Percentiles rank a stretch among this genome's conserved stretches.
Evolutionary conservation across 2,329 filamentous ascomycete species (phyloP).

Genomic region (Chlorencoelia australis): DNA sequence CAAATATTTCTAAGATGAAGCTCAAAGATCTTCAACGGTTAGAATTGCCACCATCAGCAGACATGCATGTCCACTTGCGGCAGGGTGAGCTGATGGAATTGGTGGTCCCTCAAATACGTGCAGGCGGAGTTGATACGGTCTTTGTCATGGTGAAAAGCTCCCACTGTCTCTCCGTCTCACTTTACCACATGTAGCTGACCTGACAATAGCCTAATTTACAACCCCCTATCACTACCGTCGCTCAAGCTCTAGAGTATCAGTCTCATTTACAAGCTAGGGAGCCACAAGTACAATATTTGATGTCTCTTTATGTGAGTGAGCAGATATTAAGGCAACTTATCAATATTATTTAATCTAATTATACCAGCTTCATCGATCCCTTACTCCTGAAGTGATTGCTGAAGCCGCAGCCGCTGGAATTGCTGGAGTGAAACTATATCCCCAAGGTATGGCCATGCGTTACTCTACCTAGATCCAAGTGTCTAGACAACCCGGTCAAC

Average conservation of each 20-base stretch:
- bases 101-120: conserved; percentile 42
- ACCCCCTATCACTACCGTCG: conserved; percentile 47
- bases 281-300: conserved; percentile 55
- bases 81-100: conserved; percentile 45
- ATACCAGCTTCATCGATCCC: conserved; percentile 6
- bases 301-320: conserved; percentile 47
- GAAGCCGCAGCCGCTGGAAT: conserved; percentile 16
- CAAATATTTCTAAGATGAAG: no score
- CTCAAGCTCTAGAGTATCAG: conserved; percentile 55
- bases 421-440: conserved; percentile 14
- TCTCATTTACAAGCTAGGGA: conserved; percentile 49
- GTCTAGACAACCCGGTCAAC: no score
- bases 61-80: conserved; percentile 34
- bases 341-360: conserved; percentile 2
- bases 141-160: conserved; percentile 25
- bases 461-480: no score
- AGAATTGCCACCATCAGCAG: conserved; percentile 52
- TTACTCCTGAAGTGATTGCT: conserved; percentile 14
- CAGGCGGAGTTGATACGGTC: conserved; percentile 52
- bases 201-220: conserved; percentile 47
- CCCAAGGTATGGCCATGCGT: conserved; percentile 41
- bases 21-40: no score
- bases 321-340: background rate
- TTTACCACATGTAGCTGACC: conserved; percentile 29
- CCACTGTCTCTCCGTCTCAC: background rate